Conservation (phyloP, 768 basidiomycete species). For the Megacollybia marginata region DNA sequence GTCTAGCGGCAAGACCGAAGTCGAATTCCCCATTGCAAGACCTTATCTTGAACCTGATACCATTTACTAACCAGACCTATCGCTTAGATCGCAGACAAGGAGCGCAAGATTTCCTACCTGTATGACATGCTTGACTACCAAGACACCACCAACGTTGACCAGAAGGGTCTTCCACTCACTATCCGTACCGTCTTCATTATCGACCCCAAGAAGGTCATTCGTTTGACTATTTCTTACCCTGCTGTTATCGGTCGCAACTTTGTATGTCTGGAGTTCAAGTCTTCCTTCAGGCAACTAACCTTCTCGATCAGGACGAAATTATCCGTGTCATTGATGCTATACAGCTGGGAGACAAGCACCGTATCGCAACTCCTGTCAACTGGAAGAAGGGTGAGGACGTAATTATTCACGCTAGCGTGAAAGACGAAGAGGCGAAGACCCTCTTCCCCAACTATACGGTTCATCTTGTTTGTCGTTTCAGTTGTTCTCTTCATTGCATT, state of each 20-base stretch:
- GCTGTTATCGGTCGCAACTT: conserved; percentile 96
- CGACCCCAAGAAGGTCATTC: conserved; percentile 94
- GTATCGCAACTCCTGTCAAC: conserved; percentile 87
- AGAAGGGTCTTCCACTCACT: conserved; percentile 90
- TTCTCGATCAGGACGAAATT: conserved; percentile 37
- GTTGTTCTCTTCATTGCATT: neutral
- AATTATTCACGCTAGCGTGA: conserved; percentile 82
- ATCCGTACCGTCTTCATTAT: conserved; percentile 97
- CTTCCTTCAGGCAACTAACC: neutral
- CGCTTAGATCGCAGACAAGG: conserved; percentile 80
- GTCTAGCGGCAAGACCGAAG: conserved; percentile 52
- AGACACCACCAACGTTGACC: conserved; percentile 84
- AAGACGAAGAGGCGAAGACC: conserved; percentile 83
- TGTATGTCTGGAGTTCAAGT: conserved; percentile 5
- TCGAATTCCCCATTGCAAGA: conserved; percentile 88
- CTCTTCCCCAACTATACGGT: conserved; percentile 80
- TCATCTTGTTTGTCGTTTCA: conserved; percentile 54
- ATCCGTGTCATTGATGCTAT: conserved; percentile 84
- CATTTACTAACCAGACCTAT: neutral
- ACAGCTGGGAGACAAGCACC: conserved; percentile 83
- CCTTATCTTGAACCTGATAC: neutral
- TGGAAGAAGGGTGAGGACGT: conserved; percentile 93
- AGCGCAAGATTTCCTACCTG: conserved; percentile 75
- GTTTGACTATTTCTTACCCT: conserved; percentile 86
- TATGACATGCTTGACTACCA: conserved; percentile 98